Conservation (phyloP, 768 basidiomycete genomes). For the Tylopilus rubrobrunneus region DNA sequence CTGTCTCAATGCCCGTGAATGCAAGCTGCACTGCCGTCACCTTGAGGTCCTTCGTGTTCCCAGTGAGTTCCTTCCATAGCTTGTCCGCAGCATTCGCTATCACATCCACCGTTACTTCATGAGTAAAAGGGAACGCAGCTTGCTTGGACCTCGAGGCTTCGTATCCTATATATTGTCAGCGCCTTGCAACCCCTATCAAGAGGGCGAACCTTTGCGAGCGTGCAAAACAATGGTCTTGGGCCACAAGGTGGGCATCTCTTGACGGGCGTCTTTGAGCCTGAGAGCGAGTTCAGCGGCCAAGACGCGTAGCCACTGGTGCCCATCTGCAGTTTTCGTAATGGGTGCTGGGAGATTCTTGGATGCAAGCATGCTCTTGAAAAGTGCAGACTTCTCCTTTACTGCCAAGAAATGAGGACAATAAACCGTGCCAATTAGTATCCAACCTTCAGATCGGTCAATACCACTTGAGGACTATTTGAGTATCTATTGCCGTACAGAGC, state of each 20-base stretch:
- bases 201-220: slow-evolving; percentile 57
- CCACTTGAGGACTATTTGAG: slow-evolving; percentile 45
- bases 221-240: slow-evolving; percentile 87
- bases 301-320: slow-evolving; percentile 87
- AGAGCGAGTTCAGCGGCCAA: slow-evolving; percentile 88
- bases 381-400: slow-evolving; percentile 82
- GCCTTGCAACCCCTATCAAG: not conserved
- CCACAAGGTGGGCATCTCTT: slow-evolving; percentile 73
- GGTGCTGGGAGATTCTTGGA: slow-evolving; percentile 90
- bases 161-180: slow-evolving; percentile 47
- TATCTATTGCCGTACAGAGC: not conserved
- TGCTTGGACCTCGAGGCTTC: slow-evolving; percentile 75
- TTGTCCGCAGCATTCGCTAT: slow-evolving; percentile 74
- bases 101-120: slow-evolving; percentile 67
- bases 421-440: slow-evolving; percentile 3
- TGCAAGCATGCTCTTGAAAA: slow-evolving; percentile 91
- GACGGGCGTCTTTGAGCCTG: slow-evolving; percentile 78
- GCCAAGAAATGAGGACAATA: not conserved
- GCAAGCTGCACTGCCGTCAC: slow-evolving; percentile 69
- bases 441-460: slow-evolving; percentile 86
- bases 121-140: slow-evolving; percentile 79
- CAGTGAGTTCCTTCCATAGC: slow-evolving; percentile 86
- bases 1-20: slow-evolving; percentile 73
- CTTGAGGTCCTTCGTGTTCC: slow-evolving; percentile 50
- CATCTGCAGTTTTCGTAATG: slow-evolving; percentile 69